Base-by-base conservation (phyloP, 2,329 filamentous ascomycete genomes). In the Microsporum ferrugineum region DNA sequence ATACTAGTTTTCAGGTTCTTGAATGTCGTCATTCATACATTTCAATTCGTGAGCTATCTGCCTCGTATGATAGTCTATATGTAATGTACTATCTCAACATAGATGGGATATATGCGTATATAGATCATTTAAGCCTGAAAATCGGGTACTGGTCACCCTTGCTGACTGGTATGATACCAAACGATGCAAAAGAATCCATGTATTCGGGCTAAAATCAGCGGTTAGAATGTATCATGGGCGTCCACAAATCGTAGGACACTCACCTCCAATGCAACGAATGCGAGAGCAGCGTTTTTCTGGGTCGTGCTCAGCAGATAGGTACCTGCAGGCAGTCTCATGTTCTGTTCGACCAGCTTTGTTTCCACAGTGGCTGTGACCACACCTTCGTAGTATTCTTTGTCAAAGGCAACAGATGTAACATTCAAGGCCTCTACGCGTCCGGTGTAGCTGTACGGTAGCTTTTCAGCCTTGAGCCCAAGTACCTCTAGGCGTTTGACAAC, bases 271-370 rank as follows among this genome's bases (percentile, higher is more conserved):
- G 59, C 31, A 38, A 60, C 47, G 8, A 60, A 60, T 14, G 59
- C 59, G 14, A 60, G 45, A n/a, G 59, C 59, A 6, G 59, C 59
- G 23, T 60, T 60, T 29, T 60, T 60, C 59, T 60, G 59, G 12
- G 23, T 53, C 14, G 59, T 56, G 10, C 27, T 60, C 5, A 60
- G 12, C 59, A 43, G 14, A n/a, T 29, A 60, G 2, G 45, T 56
- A 12, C 59, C 59, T 23, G 47, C 4, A 29, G 59, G 59, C 5
- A 60, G 49, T n/a, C 39, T 56, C 3, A 60, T 43, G 33, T 56
- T 17, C 23, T 39, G 49, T 5, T 56, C 36, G 2, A 60, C 45
- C 4, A 36, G 17, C 17, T 41, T 27, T 3, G 59, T 60, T 23
- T 47, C 31, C 4, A 60, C 59, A 5, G 29, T 56, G 6, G 59